A percentile compares a stretch with the other conserved stretches of the same genome.
Conservation (phyloP, 2,329 filamentous ascomycete species). For the Verticillium albo-atrum region DNA sequence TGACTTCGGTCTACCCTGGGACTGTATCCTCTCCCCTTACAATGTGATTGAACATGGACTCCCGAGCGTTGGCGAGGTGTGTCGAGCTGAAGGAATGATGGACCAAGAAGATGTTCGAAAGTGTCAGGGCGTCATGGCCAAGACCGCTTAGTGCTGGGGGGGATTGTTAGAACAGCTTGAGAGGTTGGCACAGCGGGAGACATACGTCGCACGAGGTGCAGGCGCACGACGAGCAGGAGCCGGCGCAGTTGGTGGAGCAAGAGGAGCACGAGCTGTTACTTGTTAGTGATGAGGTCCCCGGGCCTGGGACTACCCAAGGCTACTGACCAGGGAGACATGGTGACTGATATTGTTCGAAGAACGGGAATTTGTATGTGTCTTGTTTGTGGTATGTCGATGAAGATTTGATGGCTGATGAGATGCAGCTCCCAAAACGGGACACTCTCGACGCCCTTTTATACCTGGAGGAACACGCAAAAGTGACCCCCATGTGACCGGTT, state of each 20-base stretch:
- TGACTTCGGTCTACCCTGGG: neutral
- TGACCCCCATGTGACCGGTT: neutral
- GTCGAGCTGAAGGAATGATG: neutral
- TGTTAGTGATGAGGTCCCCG: neutral
- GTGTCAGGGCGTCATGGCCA: neutral
- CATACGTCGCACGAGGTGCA: conserved; percentile 13
- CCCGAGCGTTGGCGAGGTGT: neutral
- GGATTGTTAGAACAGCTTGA: neutral
- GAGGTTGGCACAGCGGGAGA: neutral
- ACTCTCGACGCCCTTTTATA: neutral
- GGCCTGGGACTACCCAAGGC: neutral
- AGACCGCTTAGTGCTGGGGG: neutral
- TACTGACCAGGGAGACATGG: conserved; percentile 13
- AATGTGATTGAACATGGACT: neutral
- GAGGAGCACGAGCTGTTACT: conserved; percentile 11
- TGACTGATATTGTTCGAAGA: conserved; percentile 5
- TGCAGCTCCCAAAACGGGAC: neutral
- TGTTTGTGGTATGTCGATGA: neutral
- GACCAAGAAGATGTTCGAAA: neutral
- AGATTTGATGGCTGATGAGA: conserved; percentile 6
- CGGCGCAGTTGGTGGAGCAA: conserved; percentile 12
- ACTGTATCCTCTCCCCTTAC: neutral
- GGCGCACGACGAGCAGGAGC: conserved; percentile 11
- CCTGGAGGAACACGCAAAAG: neutral
- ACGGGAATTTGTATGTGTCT: conserved; percentile 5